Base-by-base conservation (phyloP, 257 asterid species). In the Thymus mandschuricus region DNA sequence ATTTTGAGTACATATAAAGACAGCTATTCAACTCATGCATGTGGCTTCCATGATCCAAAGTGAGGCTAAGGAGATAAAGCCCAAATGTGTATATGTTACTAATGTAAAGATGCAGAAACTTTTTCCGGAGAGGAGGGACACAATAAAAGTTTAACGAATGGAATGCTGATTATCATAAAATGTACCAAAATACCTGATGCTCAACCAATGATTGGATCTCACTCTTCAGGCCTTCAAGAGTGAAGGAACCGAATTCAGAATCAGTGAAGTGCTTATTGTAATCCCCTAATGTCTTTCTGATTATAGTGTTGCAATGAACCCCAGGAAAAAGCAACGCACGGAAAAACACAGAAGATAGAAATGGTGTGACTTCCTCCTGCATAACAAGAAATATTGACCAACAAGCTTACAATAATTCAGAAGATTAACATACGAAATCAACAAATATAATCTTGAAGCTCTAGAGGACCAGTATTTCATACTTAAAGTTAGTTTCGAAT, bases 291-390 rank as follows among this genome's bases (percentile, higher is more conserved):
- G 99, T 91, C 75, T 81, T 82, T 76, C 89, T 86, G 60, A 94
- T 87, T 77, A 82, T 90, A 66, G 85, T 71, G 72, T 72, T 73
- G 76, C 90, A 84, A 80, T 86, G 79, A 75, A 89, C 92, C 67
- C 96, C 97, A 61, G 99, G 99, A 75, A 78, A 86, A 86, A 94
- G 95, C 80, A 94, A 72, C 67, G 95, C 88, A 78, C 85, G 95
- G 74, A 91, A 70, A 80, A 85, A 91, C 66, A 94, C 80, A 67
- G 96, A 86, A 74, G 99, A 94, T 60, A 94, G 78, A 81, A 89
- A 84, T 69, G 92, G 84, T 65, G 81, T 75, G 70, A 94, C 80
- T 79, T 88, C 96, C 77, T 94, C 99, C 99, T 94, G 99, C 86
- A 79, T 45, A 75, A 49, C 41, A 71, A 63, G 48, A 30, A n/a